Base-by-base conservation (phyloP, 2,329 filamentous ascomycete species). In the Pseudodiploospora longispora region DNA sequence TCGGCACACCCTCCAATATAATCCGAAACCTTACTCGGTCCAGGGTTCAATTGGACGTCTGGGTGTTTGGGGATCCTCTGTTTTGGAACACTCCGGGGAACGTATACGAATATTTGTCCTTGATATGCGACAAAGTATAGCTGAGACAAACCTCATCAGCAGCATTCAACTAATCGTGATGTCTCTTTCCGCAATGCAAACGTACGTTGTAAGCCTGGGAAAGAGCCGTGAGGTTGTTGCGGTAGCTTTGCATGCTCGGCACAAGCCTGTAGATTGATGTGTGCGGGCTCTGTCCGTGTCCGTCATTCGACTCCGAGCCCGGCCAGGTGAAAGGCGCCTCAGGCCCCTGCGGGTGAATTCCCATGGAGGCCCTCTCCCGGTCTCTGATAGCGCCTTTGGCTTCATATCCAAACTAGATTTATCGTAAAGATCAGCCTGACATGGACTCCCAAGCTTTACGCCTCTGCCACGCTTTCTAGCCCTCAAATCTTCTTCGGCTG, bases 51-150 rank as follows among this genome's bases (percentile, higher is more conserved):
- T 31, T 78, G 66, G 5, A 78, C 59, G 43, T 76, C 69, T 3
- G 79, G 72, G 3, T 59, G 56, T 2, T 60, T 51, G 4, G 71
- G 68, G 6, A 84, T 60, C 5, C 65, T 66, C 51, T 80, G 74
- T 28, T 61, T 62, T 10, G 57, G 66, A 46, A 66, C 67, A 51
- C 63, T 70, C 44, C 63, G 68, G 33, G 68, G 78, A 46, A 63
- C 65, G 51, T 75, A 82, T 48, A 82, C 68, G 52, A 80, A 74
- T 10, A 85, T 75, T 42, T 67, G 65, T 38, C 75, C 68, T 46
- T 68, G 63, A 47, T 79, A 82, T 9, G 76, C 80, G 8, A 70
- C 72, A 52, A 83, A 79, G 58, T 82, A 83, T 27, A 83, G 69
- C 70, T 78, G 47, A 28, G 39, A 28, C 7, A 32, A 34, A 3